Evolutionary conservation across 2,329 filamentous ascomycete species (phyloP), one percentile per base, ranked within the genome.

Genomic region (Zymoseptoria crescenta): DNA sequence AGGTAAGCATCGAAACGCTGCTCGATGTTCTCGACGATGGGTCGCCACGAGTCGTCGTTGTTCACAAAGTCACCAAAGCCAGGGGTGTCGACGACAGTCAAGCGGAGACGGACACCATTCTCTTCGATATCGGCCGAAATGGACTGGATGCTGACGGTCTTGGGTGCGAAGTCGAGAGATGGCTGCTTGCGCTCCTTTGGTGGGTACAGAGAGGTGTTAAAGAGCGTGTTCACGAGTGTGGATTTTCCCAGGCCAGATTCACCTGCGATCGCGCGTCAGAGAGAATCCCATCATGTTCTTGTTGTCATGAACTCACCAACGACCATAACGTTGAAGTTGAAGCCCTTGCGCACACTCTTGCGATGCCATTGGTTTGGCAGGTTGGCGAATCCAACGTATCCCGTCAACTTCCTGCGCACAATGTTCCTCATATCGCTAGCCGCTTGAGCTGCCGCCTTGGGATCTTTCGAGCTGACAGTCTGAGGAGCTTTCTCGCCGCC

Each of bases 291-390:
- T 35, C 29, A 30, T n/a, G 8, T 13, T 30, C 27, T 19, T 53
- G 21, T 10, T 48, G 49, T 50, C 51, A 54, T 19, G 50, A 52
- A 87, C 92, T 74, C 83, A 97, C 94, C 94, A 79, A 99, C 94
- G 78, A 99, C 94, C 94, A 99, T 99, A 69, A 99, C 94, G 75
- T 99, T 99, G 84, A 99, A 99, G 85, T 97, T 99, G 85, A 99
- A 99, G 63, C 94, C 94, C 80, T 99, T 99, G 75, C 94, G 91
- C 72, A 99, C 94, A 85, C 92, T 96, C 88, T 99, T 99, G 78
- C 94, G 93, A 83, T 99, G 94, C 94, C 94, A 99, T 80, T 99
- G 94, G 81, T 99, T 99, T 65, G 94, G 94, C 74, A 99, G 80
- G 77, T 99, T 99, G 76, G 94, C 94, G 74, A 99, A 99, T 67